These are phyloP conservation scores for Plectosphaerella sp. DNA, from an alignment of 2,329 filamentous ascomycete genomes.

Conservation along the genomic window DNA sequence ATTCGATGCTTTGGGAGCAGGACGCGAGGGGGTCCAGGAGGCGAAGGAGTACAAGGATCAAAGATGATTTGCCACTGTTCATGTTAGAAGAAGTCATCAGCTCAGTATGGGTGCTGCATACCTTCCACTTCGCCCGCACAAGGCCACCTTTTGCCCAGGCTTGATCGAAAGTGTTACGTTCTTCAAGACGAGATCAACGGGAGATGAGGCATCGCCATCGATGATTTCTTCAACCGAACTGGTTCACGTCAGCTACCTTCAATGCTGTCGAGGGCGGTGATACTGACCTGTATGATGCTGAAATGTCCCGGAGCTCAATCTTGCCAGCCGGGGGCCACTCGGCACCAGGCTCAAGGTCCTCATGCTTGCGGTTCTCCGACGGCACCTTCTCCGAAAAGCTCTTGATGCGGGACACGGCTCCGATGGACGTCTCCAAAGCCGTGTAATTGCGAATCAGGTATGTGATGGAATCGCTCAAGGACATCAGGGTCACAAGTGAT, in stretches of 20 bases:
- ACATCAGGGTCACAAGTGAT: constrained; percentile 31
- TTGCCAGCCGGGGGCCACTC: constrained; percentile 25
- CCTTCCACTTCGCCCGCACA: constrained; percentile 31
- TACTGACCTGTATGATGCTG: constrained; percentile 24
- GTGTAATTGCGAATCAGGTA: constrained; percentile 27
- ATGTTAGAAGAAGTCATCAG: background rate
- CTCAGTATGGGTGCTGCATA: background rate
- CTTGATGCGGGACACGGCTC: constrained; percentile 19
- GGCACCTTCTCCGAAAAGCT: constrained; percentile 18
- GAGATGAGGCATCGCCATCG: no score
- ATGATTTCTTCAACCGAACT: background rate
- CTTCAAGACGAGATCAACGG: no score
- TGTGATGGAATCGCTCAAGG: constrained; percentile 24
- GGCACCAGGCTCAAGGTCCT: constrained; percentile 10
- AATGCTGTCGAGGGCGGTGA: no score
- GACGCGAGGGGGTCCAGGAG: constrained; percentile 32
- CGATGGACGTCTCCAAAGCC: constrained; percentile 20
- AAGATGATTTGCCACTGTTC: constrained; percentile 37
- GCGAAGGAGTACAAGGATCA: constrained; percentile 32
- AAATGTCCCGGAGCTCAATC: constrained; percentile 24
- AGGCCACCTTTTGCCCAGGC: constrained; percentile 26
- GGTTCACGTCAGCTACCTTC: no score
- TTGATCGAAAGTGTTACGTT: constrained; percentile 21
- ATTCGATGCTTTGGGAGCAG: constrained; percentile 23
- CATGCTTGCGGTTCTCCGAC: constrained; percentile 15